Conservation (phyloP, 2,329 filamentous ascomycete species). For the Talaromyces rugulosus region DNA sequence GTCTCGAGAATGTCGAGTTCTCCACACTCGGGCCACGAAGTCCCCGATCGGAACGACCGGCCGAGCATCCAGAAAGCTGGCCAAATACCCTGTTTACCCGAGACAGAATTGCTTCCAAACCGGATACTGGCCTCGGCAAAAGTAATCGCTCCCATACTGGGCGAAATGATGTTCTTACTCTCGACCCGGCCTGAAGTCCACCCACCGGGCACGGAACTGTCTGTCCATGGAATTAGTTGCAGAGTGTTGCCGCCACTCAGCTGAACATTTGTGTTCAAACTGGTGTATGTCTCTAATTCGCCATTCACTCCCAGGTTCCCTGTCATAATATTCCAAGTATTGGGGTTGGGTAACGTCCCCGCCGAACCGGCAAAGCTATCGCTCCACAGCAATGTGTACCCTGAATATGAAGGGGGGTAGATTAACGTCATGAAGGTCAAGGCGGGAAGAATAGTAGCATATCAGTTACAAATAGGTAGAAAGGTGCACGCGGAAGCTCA, state of each 20-base stretch:
- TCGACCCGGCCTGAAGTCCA: conserved; percentile 11
- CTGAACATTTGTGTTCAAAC: conserved; percentile 4
- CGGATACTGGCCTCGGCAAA: conserved; percentile 9
- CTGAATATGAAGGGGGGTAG: conserved; percentile 8
- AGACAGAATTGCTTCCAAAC: conserved; percentile 6
- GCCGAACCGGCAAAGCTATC: conserved; percentile 5
- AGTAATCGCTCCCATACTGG: conserved; percentile 1
- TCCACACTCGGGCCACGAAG: conserved; percentile 8
- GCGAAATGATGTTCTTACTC: conserved; percentile 7
- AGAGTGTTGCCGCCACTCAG: conserved; percentile 10
- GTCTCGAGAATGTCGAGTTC: conserved; percentile 12
- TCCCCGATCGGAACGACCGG: conserved; percentile 4
- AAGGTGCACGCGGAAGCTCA: too few species aligned
- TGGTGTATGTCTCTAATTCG: conserved; percentile 11
- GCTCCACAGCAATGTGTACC: conserved; percentile 7
- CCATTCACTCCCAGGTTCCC: conserved; percentile 7
- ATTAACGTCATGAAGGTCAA: conserved; percentile 3
- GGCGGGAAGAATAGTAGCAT: not conserved
- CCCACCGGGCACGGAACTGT: conserved; percentile 8
- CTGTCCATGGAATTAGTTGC: conserved; percentile 8
- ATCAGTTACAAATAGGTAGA: too few species aligned
- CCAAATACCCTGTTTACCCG: conserved; percentile 9
- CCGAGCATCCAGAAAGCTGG: conserved; percentile 10
- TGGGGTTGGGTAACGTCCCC: conserved; percentile 2
- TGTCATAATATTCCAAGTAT: conserved; percentile 12